A percentile compares a stretch with the other conserved stretches of the same genome.
phyloP scores from a whole-genome alignment of 148 eudicot species.

The Camellia japonica region DNA sequence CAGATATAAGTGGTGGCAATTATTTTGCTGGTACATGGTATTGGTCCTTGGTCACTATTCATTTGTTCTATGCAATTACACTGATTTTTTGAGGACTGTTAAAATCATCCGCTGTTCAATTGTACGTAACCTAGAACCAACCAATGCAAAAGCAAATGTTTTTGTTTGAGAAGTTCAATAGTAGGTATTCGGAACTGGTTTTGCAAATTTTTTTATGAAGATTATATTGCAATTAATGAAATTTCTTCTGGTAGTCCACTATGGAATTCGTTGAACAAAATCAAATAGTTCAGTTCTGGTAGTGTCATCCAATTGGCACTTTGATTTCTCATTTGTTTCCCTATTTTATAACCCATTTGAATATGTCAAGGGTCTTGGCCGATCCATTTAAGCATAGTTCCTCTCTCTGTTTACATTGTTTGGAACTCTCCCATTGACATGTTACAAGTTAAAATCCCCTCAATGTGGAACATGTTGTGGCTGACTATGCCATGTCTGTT shows the following conservation, averaged over 20 bases:
- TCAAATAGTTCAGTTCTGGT: background rate
- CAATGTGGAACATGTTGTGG: background rate
- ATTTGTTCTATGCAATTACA: conserved; percentile 14
- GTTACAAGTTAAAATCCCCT: background rate
- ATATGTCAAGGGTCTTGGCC: too few relatives aligned
- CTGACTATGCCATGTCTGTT: background rate
- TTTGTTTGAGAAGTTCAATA: too few relatives aligned
- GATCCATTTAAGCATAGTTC: too few relatives aligned
- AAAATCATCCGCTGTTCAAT: background rate
- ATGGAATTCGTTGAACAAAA: too few relatives aligned
- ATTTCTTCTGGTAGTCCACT: background rate
- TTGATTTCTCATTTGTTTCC: background rate
- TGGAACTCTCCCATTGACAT: too few relatives aligned
- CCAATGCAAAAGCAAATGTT: too few relatives aligned
- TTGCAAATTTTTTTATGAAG: background rate
- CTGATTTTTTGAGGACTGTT: conserved; percentile 1
- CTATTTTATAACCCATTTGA: background rate
- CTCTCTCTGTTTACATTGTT: too few relatives aligned
- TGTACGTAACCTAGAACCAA: background rate
- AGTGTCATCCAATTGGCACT: background rate
- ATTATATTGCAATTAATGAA: background rate
- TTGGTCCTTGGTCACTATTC: conserved; percentile 9
- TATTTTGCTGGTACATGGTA: background rate
- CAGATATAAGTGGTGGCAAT: conserved; percentile 21
- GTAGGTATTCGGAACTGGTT: too few relatives aligned